Evolutionary conservation across 257 asterid genomes (phyloP), one percentile per base, ranked within the genome.

Genomic region (Haberlea rhodopensis): DNA sequence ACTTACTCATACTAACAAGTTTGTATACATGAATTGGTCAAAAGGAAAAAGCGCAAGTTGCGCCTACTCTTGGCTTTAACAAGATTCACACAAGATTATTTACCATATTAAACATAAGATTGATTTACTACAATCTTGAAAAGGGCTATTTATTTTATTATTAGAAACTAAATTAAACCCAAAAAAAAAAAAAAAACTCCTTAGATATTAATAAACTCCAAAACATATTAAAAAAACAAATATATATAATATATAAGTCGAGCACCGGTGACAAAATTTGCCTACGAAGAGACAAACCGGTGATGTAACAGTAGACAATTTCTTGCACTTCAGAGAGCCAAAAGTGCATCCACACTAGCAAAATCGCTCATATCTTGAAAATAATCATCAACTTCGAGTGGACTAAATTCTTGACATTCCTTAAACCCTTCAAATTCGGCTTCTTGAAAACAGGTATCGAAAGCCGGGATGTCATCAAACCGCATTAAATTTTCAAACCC

Each of bases 201-300:
- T n/a, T n/a, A n/a, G n/a, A n/a, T n/a, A n/a, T n/a, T n/a, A n/a
- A n/a, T n/a, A n/a, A n/a, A n/a, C n/a, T n/a, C n/a, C n/a, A n/a
- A 8, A n/a, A 51, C 1, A 51, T 23, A 29, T 37, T 5, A 19
- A 31, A n/a, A n/a, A 37, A 57, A 74, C 71, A 66, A 77, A 70
- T 22, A 68, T 31, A 52, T n/a, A 27, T 24, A 48, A n/a, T n/a
- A n/a, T n/a, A n/a, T n/a, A 45, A 71, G 65, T 71, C 81, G 79
- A 76, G n/a, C 67, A 78, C 69, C 82, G 66, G 77, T 24, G 9
- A 78, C 89, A 88, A 86, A 88, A 88, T 76, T 84, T 88, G 94
- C 89, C 87, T 40, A 2, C 40, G 31, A 46, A 69, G 19, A 57
- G 84, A 82, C 94, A 83, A 73, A 8, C 79, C 81, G 80, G 77